Base-by-base conservation (phyloP, 768 basidiomycete species). In the Podaxis mareebaensis region DNA sequence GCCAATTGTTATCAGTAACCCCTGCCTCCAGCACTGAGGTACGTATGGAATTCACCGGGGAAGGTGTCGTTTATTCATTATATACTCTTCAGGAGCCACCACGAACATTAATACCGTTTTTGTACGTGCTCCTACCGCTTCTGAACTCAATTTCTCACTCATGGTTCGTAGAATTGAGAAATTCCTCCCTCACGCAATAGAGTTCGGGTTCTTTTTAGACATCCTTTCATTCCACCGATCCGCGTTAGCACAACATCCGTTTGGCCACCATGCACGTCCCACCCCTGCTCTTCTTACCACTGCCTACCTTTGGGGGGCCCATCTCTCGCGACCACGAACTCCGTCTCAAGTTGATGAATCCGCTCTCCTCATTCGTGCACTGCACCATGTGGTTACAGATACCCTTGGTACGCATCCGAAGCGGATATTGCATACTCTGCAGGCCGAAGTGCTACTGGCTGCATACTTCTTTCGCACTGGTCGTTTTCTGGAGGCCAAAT, bases 141-240 rank as follows among this genome's bases (percentile, higher is more conserved):
- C 20, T 51, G 8, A 4, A 20, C 33, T 55, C 24, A 33, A 26
- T 40, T 61, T 61, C 55, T 62, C 51, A 67, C 40, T 24, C 59
- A 46, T 59, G 13, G 20, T 46, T 49, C 57, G 39, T 66, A 91
- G 89, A 40, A 71, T 89, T 3, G 83, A 87, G 68, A 76, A 76
- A 28, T 87, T 93, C 69, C 71, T 86, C 11, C 83, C 82, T 15
- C 80, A 90, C 67, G 79, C 83, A 0, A 71, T 77, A 39, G 81
- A 86, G 67, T 80, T 90, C 62, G 88, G 88, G 4, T 86, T 92
- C 69, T 92, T 91, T 72, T 82, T 93, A 60, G 74, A 79, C 61
- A 67, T 73, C 6, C 61, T 78, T 7, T 79, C 85, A 36, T 82
- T 88, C 65, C 81, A 80, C 52, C 75, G 77, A 40, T 73, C 79